Conservation (phyloP, 345 rosid genomes). For the Bretschneidera sinensis region DNA sequence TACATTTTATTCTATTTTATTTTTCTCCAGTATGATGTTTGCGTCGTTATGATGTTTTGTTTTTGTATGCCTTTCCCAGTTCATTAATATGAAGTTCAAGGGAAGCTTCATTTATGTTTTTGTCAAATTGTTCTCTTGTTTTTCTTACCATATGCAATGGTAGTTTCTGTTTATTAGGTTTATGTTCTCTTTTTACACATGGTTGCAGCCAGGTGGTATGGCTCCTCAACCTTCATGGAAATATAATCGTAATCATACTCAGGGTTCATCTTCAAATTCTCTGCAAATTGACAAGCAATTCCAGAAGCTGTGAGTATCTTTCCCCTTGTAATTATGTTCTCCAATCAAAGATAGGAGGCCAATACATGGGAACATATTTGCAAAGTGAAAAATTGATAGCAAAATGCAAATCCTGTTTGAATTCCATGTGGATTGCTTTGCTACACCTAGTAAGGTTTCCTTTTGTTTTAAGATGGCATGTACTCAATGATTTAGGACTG, state of each 20-base stretch:
- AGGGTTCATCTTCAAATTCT: conserved; percentile 32
- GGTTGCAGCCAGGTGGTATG: conserved; percentile 42
- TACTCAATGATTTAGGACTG: background rate
- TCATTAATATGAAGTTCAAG: background rate
- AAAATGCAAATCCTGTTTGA: background rate
- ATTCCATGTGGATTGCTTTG: background rate
- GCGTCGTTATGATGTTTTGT: background rate
- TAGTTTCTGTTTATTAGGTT: background rate
- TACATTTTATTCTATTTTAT: too few relatives aligned
- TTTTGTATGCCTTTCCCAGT: background rate
- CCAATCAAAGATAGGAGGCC: conserved; percentile 3
- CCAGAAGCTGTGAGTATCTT: conserved; percentile 66
- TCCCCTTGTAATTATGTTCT: conserved; percentile 9
- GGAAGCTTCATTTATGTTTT: too few relatives aligned
- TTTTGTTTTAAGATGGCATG: background rate
- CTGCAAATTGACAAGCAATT: conserved; percentile 67
- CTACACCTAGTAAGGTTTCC: background rate
- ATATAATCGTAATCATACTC: conserved; percentile 34
- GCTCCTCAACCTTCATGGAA: conserved; percentile 53
- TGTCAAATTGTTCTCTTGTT: conserved; percentile 1
- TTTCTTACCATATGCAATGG: background rate
- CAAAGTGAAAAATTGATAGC: background rate
- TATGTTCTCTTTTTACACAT: conserved; percentile 5
- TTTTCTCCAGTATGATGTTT: background rate
- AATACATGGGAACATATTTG: background rate